Conservation (phyloP, 306 rosid species). For the Glycyrrhiza uralensis region DNA sequence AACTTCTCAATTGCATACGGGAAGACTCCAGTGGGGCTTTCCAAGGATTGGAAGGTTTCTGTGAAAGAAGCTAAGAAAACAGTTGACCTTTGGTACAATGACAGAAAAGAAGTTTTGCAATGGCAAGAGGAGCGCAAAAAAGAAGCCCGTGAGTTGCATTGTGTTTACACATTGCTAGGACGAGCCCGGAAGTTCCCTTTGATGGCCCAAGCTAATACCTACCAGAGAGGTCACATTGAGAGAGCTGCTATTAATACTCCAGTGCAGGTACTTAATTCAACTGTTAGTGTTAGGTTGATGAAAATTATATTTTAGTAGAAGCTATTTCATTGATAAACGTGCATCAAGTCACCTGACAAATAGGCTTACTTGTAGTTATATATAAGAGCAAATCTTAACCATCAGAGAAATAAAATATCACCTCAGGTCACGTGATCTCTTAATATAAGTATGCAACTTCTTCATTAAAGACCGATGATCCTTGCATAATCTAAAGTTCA, state of each 20-base stretch:
- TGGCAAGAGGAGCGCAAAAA: slow-evolving; percentile 81
- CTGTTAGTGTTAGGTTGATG: too few relatives aligned
- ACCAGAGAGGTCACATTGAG: slow-evolving; percentile 86
- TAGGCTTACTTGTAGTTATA: too few relatives aligned
- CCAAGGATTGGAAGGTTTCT: slow-evolving; percentile 95
- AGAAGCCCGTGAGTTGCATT: slow-evolving; percentile 53
- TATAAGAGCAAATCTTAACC: too few relatives aligned
- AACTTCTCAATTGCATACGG: slow-evolving; percentile 98
- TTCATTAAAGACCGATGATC: background rate
- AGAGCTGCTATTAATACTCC: slow-evolving; percentile 98
- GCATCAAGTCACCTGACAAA: too few relatives aligned
- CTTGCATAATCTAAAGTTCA: background rate
- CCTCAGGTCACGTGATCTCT: background rate
- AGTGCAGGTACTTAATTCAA: slow-evolving; percentile 69
- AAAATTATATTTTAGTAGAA: too few relatives aligned
- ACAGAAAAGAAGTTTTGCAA: slow-evolving; percentile 71
- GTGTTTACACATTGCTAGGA: slow-evolving; percentile 80
- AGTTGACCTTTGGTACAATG: slow-evolving; percentile 87
- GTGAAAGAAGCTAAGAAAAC: slow-evolving; percentile 86
- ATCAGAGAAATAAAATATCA: background rate
- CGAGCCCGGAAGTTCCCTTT: slow-evolving; percentile 81
- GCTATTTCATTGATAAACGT: too few relatives aligned
- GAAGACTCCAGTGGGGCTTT: slow-evolving; percentile 88
- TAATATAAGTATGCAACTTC: background rate
- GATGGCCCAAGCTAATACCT: slow-evolving; percentile 46